Evolutionary conservation across 768 basidiomycete species (phyloP).

Genomic region (Rhizopogon roseolus): DNA sequence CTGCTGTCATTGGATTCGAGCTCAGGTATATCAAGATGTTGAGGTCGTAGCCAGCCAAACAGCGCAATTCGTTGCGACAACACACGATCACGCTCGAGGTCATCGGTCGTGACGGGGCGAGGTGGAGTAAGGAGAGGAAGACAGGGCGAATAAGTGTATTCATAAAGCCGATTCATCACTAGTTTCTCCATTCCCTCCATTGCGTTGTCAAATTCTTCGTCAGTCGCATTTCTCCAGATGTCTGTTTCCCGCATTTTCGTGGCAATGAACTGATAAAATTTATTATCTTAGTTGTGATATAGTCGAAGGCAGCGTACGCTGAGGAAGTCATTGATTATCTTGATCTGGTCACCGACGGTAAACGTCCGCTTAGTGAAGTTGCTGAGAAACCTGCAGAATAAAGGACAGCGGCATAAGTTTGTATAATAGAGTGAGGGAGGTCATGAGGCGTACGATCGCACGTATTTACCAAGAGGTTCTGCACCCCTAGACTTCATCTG

Average conservation of each 20-base stretch:
- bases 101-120: conserved; percentile 84
- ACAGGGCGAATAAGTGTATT: conserved; percentile 92
- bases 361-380: conserved; percentile 92
- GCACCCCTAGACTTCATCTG: conserved; percentile 88
- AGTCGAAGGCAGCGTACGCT: conserved; percentile 39
- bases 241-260: conserved; percentile 82
- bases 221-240: conserved; percentile 73
- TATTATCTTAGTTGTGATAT: background rate
- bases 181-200: conserved; percentile 99
- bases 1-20: conserved; percentile 47
- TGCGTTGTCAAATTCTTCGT: conserved; percentile 91
- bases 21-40: conserved; percentile 87
- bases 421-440: background rate
- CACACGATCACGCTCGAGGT: conserved; percentile 93
- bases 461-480: conserved; percentile 91
- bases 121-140: conserved; percentile 60
- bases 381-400: conserved; percentile 68
- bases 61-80: conserved; percentile 85
- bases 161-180: conserved; percentile 97
- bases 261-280: conserved; percentile 71
- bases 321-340: conserved; percentile 92
- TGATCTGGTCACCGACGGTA: conserved; percentile 89
- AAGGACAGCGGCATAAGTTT: background rate
- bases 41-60: conserved; percentile 86
- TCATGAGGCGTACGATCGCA: conserved; percentile 73